Base-by-base conservation (phyloP, 179 eudicot genomes). In the Actinidia chinensis region DNA sequence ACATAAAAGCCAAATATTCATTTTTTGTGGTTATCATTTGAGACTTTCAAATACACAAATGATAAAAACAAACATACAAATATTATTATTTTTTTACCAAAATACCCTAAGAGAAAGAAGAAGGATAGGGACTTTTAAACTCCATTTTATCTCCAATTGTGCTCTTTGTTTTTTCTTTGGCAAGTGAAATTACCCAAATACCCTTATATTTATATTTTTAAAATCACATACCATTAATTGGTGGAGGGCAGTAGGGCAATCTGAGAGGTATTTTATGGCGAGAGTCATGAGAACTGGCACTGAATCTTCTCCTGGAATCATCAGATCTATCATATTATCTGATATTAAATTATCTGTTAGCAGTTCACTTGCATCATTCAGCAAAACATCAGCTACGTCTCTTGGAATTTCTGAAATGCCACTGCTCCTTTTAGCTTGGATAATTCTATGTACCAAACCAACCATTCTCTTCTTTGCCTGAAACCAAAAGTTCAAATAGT, bases 241-340 rank as follows among this genome's bases (percentile, higher is more conserved):
- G 40, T 86, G 90, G 74, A 93, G 92, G 75, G 95, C 93, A 40
- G 85, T 42, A 1, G 99, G 99, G 73, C 79, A 91, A 87, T 93
- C 93, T 2, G 97, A 90, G 28, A 95, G 87, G 86, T 84, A 95
- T 73, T 95, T 93, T 36, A 91, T 73, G 6, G 98, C 93, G 55
- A 95, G 92, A 74, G 99, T 88, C 5, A 93, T 90, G 40, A 93
- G 95, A 65, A 90, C 79, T 2, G 99, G 99, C 9, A 95, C 98
- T 0, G 99, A 95, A 86, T 92, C 99, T 78, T 95, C 94, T 3
- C 99, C 99, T 1, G 99, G 99, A 18, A 95, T 95, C 98, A 95
- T 95, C 85, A 95, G 88, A 77, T 95, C 99, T 79, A 93, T 88
- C 84, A 95, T 90, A 75, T 95, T 95, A 78, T 91, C 95, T 0